Conservation (phyloP, 2,329 filamentous ascomycete genomes). For the Fusarium stilboides region DNA sequence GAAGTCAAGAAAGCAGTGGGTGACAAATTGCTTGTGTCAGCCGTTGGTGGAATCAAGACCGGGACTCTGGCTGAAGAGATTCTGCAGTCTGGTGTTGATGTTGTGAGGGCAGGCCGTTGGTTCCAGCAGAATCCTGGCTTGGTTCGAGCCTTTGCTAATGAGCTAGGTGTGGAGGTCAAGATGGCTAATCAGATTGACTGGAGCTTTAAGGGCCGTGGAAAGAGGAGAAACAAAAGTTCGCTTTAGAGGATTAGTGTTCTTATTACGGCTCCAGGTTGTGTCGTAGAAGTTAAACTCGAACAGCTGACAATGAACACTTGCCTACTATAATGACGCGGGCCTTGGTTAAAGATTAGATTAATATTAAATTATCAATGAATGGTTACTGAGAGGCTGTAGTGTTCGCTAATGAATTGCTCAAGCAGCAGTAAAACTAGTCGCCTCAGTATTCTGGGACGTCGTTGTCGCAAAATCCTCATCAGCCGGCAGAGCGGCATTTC, state of each 20-base stretch:
- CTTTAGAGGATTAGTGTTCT: background rate
- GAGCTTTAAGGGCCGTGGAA: slow-evolving; percentile 62
- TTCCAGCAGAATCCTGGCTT: slow-evolving; percentile 73
- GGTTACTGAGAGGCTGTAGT: too few species aligned
- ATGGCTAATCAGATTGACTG: slow-evolving; percentile 69
- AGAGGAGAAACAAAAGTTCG: background rate
- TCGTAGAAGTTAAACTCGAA: background rate
- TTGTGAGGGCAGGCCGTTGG: slow-evolving; percentile 64
- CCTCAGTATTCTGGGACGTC: too few species aligned
- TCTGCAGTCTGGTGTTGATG: slow-evolving; percentile 64
- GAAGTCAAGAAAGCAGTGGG: slow-evolving; percentile 79
- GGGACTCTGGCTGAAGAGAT: slow-evolving; percentile 64
- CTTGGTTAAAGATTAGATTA: too few species aligned
- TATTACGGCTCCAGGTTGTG: background rate
- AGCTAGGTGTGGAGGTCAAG: slow-evolving; percentile 63
- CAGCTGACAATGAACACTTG: background rate
- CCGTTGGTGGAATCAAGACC: slow-evolving; percentile 64
- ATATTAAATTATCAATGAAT: too few species aligned
- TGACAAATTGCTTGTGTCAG: slow-evolving; percentile 64
- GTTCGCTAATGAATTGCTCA: too few species aligned
- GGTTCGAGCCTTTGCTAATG: slow-evolving; percentile 68
- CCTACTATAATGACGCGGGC: too few species aligned
- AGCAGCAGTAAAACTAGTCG: too few species aligned
- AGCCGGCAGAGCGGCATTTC: too few species aligned
- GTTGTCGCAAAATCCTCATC: too few species aligned